Evolutionary conservation across 441 rosid genomes (phyloP), one percentile per base, ranked within the genome.

Genomic region (Iberis amara): DNA sequence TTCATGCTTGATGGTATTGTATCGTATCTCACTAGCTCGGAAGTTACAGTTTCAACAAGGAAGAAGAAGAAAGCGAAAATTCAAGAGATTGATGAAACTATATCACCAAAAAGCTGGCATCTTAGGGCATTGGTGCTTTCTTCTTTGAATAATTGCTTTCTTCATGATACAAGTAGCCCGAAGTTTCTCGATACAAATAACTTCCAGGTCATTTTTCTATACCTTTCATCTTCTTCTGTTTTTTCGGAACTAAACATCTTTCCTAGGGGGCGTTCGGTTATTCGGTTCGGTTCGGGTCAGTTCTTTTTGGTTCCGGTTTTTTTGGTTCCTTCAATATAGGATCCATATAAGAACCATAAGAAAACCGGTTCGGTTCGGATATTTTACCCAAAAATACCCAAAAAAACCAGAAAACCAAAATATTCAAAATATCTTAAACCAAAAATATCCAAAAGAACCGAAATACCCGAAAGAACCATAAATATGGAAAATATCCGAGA

Each of bases 61-160:
- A 86, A 85, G 81, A 89, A 83, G 59, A 91, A 88, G 82, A 94
- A 85, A 62, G 80, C 85, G 26, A 89, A 76, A 63, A 68, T 75
- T 55, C 82, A 73, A 68, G 84, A 79, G 71, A 69, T 68, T 13
- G 60, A 57, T 39, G 55, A n/a, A 38, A 32, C 57, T 63, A 43
- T 50, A 27, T 51, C 86, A 21, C 70, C 77, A 32, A 77, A 75
- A 70, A 73, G 50, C 69, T 94, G 97, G 97, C 95, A 89, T 68
- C 76, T 94, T 33, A 83, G 85, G 68, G 79, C 89, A 3, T 61
- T 86, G 71, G 80, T 89, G 18, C 36, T 86, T 31, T 85, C 96
- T 3, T 81, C 95, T 44, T 73, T 89, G 59, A 89, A 81, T 64
- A 86, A 86, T 51, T 94, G 96, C 59, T 94, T 89, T 66, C 71